Conservation (phyloP, 129 eudicot genomes). For the Tanacetum coccineum region DNA sequence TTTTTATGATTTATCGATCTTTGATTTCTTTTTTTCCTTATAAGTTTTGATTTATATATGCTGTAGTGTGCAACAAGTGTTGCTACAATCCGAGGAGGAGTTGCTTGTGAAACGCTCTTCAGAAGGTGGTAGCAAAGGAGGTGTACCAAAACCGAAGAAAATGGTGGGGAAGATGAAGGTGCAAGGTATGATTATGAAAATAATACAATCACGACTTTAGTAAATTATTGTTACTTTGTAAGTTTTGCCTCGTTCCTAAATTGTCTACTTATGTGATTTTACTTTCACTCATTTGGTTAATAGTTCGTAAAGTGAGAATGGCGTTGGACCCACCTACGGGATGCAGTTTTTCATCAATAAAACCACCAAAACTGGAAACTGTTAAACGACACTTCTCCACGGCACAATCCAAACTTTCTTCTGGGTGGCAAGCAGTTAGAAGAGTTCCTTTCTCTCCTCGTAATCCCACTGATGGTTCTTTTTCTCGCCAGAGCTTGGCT, state of each 20-base stretch:
- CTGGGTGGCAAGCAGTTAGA: slow-evolving; percentile 73
- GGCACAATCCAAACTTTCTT: slow-evolving; percentile 41
- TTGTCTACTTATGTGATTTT: not conserved
- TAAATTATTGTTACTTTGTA: too few species aligned
- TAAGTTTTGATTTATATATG: slow-evolving; percentile 10
- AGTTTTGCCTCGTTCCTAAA: not conserved
- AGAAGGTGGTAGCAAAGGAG: slow-evolving; percentile 51
- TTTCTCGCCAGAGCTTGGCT: slow-evolving; percentile 78
- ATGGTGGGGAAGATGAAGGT: slow-evolving; percentile 91
- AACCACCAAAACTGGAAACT: slow-evolving; percentile 51
- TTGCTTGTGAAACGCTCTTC: slow-evolving; percentile 54
- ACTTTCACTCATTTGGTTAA: too few species aligned
- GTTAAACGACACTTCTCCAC: slow-evolving; percentile 40
- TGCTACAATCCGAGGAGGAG: slow-evolving; percentile 80
- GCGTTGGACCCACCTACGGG: slow-evolving; percentile 70
- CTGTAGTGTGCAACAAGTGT: slow-evolving; percentile 67
- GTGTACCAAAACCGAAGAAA: slow-evolving; percentile 66
- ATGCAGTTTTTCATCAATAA: slow-evolving; percentile 64
- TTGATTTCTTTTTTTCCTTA: slow-evolving; percentile 2
- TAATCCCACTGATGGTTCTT: slow-evolving; percentile 48
- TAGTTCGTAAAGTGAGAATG: slow-evolving; percentile 82
- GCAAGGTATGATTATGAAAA: slow-evolving; percentile 48
- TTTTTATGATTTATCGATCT: not conserved
- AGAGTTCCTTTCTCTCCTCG: slow-evolving; percentile 56
- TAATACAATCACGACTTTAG: too few species aligned